Evolutionary conservation across 2,329 filamentous ascomycete species (phyloP), one percentile per base, ranked within the genome.

Genomic region (Sarocladiaceae sp.): DNA sequence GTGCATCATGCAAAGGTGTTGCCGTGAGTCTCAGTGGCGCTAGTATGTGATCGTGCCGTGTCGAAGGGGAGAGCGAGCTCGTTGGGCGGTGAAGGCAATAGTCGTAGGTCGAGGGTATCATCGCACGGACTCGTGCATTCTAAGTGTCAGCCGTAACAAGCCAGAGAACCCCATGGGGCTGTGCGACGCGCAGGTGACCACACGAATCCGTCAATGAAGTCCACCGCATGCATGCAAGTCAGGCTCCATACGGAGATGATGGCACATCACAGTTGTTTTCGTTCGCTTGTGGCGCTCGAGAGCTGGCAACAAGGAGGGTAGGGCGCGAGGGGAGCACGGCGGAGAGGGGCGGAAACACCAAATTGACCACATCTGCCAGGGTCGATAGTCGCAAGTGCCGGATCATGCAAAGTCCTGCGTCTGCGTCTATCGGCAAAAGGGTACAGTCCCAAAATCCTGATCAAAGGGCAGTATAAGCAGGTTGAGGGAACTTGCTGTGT

Each of bases 1-100:
- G n/a, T n/a, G n/a, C n/a, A n/a, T n/a, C n/a, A n/a, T n/a, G n/a
- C n/a, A n/a, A n/a, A n/a, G n/a, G n/a, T n/a, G n/a, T n/a, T n/a
- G n/a, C n/a, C n/a, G n/a, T n/a, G n/a, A n/a, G n/a, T n/a, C n/a
- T n/a, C n/a, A n/a, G n/a, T n/a, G n/a, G n/a, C n/a, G n/a, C n/a
- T n/a, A n/a, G n/a, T n/a, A n/a, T n/a, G n/a, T n/a, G n/a, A n/a
- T n/a, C n/a, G n/a, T n/a, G 40, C 28, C 8, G 40, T n/a, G 28
- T 12, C 23, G 10, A n/a, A 44, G 28, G 40, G 25, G 40, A 23
- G 22, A 44, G 40, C 40, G 22, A 11, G 15, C 7, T n/a, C n/a
- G n/a, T n/a, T 17, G 28, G 17, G 40, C 40, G 40, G 40, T 44
- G 22, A 44, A 44, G 40, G 23, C 22, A 26, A 28, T 44, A 44